Evolutionary conservation across 441 rosid genomes (phyloP).

Genomic region (Populus trichocarpa): DNA sequence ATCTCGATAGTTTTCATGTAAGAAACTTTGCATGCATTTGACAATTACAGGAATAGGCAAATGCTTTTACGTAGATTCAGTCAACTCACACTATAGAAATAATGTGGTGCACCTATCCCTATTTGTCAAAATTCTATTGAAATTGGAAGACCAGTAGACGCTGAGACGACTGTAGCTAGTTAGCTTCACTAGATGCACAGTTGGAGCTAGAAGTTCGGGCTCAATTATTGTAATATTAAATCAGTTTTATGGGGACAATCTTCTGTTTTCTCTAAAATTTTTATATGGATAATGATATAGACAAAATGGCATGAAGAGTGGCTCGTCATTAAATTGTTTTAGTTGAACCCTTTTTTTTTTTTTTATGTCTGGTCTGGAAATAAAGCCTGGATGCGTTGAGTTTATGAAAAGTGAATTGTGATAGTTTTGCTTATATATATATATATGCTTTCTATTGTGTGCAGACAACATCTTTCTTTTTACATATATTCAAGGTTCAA

Average conservation of each 20-base stretch:
- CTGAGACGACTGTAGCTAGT: not conserved
- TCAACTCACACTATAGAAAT: too few relatives aligned
- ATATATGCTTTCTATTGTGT: conserved; percentile 15
- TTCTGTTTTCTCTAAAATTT: not conserved
- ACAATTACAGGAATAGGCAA: not conserved
- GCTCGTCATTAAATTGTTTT: not conserved
- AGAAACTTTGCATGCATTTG: not conserved
- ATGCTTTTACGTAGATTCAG: not conserved
- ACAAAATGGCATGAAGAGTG: not conserved
- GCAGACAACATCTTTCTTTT: conserved; percentile 90
- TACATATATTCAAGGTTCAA: conserved; percentile 83
- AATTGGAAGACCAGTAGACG: not conserved
- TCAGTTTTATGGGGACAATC: not conserved
- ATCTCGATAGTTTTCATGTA: not conserved
- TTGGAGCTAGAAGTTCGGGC: not conserved
- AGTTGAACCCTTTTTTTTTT: not conserved
- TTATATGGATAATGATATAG: not conserved
- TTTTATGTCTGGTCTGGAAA: not conserved
- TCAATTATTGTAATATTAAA: not conserved
- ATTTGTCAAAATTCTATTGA: not conserved
- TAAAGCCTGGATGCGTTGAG: not conserved
- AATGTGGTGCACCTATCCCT: not conserved
- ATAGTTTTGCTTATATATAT: not conserved
- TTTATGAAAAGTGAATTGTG: not conserved
- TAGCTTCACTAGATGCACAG: not conserved